Percentiles rank a stretch among this genome's conserved stretches.
phyloP scores from a whole-genome alignment of 441 rosid species.

The Jatropha multifida region DNA sequence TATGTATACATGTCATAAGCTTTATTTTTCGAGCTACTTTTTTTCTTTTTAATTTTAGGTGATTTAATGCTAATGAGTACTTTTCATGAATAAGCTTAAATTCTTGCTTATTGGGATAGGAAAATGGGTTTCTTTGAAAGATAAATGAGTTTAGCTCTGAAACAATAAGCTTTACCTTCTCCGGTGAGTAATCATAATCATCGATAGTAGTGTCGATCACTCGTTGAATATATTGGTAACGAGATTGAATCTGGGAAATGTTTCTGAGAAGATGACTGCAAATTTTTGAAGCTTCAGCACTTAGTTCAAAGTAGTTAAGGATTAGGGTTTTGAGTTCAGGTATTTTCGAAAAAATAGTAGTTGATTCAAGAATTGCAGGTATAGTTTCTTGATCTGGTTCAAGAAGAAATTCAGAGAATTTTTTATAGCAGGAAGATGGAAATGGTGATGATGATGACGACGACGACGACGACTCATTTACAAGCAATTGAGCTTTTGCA shows the following conservation, averaged over 20 bases:
- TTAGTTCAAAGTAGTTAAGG: slow-evolving; percentile 38
- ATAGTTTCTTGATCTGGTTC: slow-evolving; percentile 43
- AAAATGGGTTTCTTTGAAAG: slow-evolving; percentile 30
- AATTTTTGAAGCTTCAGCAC: slow-evolving; percentile 42
- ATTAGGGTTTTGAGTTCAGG: slow-evolving; percentile 36
- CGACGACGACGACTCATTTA: slow-evolving; percentile 8
- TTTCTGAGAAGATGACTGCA: slow-evolving; percentile 37
- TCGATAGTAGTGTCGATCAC: slow-evolving; percentile 23
- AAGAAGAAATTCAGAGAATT: slow-evolving; percentile 35
- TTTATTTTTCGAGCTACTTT: slow-evolving; percentile 33
- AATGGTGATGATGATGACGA: slow-evolving; percentile 10
- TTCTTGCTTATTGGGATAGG: slow-evolving; percentile 26
- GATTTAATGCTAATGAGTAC: slow-evolving; percentile 24
- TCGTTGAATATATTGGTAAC: slow-evolving; percentile 24
- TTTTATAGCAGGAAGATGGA: slow-evolving; percentile 22
- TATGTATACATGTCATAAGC: slow-evolving; percentile 25
- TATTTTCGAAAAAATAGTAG: slow-evolving; percentile 24
- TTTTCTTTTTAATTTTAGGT: slow-evolving; percentile 33
- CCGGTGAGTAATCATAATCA: not conserved
- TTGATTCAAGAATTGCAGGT: slow-evolving; percentile 32
- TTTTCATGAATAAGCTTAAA: slow-evolving; percentile 32
- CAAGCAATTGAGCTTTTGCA: slow-evolving; percentile 38
- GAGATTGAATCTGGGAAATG: slow-evolving; percentile 28
- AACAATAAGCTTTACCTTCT: slow-evolving; percentile 4
- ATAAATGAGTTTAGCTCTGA: slow-evolving; percentile 25